These are phyloP conservation scores for Erysimum cheiranthoides DNA, from an alignment of 345 rosid genomes.

Conservation along the genomic window DNA sequence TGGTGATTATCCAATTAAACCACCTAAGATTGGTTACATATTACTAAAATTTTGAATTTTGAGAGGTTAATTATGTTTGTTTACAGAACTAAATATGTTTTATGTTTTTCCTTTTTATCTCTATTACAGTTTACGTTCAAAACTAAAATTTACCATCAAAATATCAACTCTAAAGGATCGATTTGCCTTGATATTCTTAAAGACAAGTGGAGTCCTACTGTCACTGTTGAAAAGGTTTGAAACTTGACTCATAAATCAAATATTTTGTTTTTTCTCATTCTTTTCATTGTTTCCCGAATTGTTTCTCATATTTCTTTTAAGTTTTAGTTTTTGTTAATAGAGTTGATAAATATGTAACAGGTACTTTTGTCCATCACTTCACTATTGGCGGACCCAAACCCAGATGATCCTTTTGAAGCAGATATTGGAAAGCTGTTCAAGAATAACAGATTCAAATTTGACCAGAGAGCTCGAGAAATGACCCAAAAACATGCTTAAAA, in stretches of 20 bases:
- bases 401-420: no score
- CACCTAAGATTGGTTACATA: slow-evolving; percentile 25
- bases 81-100: neutral
- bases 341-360: neutral
- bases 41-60: neutral
- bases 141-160: slow-evolving; percentile 24
- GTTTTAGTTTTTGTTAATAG: no score
- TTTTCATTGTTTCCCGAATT: no score
- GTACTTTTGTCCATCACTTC: slow-evolving; percentile 10
- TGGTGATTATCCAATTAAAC: slow-evolving; percentile 22
- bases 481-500: no score
- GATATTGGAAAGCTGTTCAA: no score
- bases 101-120: neutral
- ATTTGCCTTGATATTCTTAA: slow-evolving; percentile 39
- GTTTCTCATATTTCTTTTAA: no score
- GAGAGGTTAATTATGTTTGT: neutral
- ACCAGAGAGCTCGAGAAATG: no score
- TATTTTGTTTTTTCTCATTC: neutral
- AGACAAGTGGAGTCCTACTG: slow-evolving; percentile 22
- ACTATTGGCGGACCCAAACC: no score
- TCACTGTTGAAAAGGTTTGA: slow-evolving; percentile 24
- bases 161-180: slow-evolving; percentile 5
- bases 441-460: no score
- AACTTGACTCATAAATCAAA: neutral
- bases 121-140: slow-evolving; percentile 10